Base-by-base conservation (phyloP, 2,329 filamentous ascomycete species). In the Ceratocystis eucalypticola region DNA sequence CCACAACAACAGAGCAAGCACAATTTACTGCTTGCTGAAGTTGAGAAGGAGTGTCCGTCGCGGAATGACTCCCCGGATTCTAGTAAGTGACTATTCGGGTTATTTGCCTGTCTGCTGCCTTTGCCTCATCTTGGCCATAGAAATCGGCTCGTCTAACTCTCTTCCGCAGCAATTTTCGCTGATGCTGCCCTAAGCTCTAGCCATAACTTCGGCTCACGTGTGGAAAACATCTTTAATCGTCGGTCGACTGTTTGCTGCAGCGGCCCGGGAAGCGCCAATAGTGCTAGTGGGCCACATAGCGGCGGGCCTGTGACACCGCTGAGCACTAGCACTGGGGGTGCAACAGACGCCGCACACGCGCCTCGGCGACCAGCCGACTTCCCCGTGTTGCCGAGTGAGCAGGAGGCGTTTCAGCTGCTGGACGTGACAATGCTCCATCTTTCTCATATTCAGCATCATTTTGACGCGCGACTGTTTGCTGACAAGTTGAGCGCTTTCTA, bases 361-460 rank as follows among this genome's bases (percentile, higher is more conserved):
- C 22, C 65, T 6, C 63, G 28, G 15, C 25, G 59, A 5, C 48
- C 44, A 10, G n/a, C 63, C 20, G 66, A 65, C 30, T 66, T 46
- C 12, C 69, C 65, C 1, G 5, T 55, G 1, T 61, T 70, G 1
- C 69, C 69, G 4, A 69, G 68, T 0, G 69, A 70, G 20, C 63
- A 67, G 17, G 69, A 69, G 2, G 69, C 67, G 12, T 68, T 68
- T 10, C 68, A 66, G 20, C 62, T 71, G 17, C 68, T 70, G 46
- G 69, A 68, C 30, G 69, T 69, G 25, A 71, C 69, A 59, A 70
- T 71, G 45, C 46, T 70, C 37, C 70, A 71, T 61, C 69, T 72
- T 41, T 71, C 68, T 8, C 69, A 72, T 37, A 71, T 71, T 25
- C 70, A 70, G 57, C 70, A 70, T 46, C 71, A 71, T 15, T 69